Conservation (phyloP, 106 monocot genomes). For the Platanthera guangdongensis region DNA sequence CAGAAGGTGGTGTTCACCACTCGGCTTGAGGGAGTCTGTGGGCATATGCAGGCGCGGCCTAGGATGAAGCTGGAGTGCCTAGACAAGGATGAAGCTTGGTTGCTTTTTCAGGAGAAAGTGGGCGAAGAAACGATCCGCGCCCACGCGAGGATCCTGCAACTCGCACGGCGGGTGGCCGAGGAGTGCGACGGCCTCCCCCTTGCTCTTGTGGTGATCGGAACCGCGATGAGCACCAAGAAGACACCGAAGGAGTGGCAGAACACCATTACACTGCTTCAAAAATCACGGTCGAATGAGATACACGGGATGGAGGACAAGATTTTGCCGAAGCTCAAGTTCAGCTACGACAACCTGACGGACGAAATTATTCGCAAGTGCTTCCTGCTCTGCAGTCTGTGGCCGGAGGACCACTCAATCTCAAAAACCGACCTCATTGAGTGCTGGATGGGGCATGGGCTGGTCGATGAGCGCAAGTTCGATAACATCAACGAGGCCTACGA, state of each 20-base stretch:
- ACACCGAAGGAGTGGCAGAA: constrained; percentile 6
- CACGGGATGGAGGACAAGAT: neutral
- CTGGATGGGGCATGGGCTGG: constrained; percentile 27
- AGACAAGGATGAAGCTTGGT: no score
- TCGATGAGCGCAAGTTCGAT: neutral
- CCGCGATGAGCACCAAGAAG: constrained; percentile 16
- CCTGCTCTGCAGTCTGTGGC: constrained; percentile 23
- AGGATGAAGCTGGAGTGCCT: no score
- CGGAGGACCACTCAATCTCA: constrained; percentile 1
- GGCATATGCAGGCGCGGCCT: no score
- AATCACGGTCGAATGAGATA: neutral
- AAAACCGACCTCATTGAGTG: constrained; percentile 14
- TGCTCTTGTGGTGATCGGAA: neutral
- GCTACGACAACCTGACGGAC: constrained; percentile 24
- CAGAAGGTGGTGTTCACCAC: no score
- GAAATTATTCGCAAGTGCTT: constrained; percentile 17
- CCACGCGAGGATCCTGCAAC: neutral
- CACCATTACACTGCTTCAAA: neutral
- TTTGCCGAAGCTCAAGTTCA: constrained; percentile 16
- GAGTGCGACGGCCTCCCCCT: constrained; percentile 2
- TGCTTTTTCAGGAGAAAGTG: constrained; percentile 17
- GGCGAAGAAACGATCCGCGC: constrained; percentile 7
- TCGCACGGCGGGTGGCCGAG: constrained; percentile 11
- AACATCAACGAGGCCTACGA: neutral
- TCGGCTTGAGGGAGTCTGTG: no score